Evolutionary conservation across 169 alveolate species (phyloP).

Genomic region (Amoebophrya sp.): DNA sequence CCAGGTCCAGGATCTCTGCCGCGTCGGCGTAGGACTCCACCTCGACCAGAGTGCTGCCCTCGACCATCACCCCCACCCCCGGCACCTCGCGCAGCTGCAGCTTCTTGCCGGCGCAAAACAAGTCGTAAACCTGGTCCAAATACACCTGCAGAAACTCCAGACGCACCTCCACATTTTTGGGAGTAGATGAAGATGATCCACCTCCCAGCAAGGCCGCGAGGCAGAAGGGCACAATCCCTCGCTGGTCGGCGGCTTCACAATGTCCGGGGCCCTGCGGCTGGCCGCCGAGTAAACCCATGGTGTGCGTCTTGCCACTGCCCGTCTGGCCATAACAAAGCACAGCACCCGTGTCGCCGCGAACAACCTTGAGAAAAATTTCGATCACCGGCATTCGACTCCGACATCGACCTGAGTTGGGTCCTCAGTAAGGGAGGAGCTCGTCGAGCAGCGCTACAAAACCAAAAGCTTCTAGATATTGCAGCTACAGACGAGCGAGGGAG

Average conservation of each 20-base stretch:
- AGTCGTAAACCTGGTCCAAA: neutral
- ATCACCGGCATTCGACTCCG: too few species aligned
- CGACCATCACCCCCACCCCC: neutral
- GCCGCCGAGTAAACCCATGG: neutral
- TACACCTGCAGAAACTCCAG: neutral
- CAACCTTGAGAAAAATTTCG: too few species aligned
- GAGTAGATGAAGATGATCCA: too few species aligned
- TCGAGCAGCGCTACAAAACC: too few species aligned
- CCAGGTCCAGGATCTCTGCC: neutral
- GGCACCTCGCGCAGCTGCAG: neutral
- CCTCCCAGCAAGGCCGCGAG: neutral
- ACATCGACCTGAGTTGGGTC: too few species aligned
- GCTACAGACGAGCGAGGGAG: too few species aligned
- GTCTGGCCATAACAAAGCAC: neutral
- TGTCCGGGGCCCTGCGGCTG: neutral
- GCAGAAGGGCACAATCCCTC: neutral
- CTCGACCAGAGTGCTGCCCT: neutral
- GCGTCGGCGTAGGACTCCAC: neutral
- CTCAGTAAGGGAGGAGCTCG: too few species aligned
- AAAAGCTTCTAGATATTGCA: too few species aligned
- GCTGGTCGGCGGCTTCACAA: too few species aligned
- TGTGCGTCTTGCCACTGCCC: neutral
- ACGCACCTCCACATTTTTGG: neutral
- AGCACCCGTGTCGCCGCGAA: neutral
- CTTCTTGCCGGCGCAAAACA: constrained; percentile 1